Evolutionary conservation across 306 rosid species (phyloP).

Genomic region (Senna tora): DNA sequence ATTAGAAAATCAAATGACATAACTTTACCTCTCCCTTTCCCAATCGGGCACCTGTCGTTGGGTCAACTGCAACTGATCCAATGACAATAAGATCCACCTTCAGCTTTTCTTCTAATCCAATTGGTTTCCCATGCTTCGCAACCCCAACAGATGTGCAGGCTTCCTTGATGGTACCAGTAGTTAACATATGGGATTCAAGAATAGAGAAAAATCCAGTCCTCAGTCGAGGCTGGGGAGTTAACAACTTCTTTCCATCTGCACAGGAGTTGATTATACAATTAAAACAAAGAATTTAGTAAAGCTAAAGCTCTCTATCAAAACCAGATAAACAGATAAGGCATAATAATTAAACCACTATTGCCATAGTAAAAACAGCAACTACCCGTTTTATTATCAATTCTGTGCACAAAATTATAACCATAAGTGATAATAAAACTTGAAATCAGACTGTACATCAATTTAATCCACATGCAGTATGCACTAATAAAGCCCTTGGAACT

Average conservation of each 20-base stretch:
- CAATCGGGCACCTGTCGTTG: slow-evolving; percentile 84
- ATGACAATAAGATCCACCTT: slow-evolving; percentile 84
- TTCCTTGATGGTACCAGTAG: slow-evolving; percentile 55
- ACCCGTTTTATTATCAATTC: background rate
- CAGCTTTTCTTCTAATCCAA: slow-evolving; percentile 81
- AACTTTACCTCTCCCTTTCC: slow-evolving; percentile 91
- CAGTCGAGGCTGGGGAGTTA: slow-evolving; percentile 89
- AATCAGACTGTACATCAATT: background rate
- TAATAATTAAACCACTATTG: background rate
- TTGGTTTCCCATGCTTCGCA: slow-evolving; percentile 77
- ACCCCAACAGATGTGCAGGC: slow-evolving; percentile 88
- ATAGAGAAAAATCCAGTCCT: slow-evolving; percentile 94
- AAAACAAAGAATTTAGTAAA: background rate
- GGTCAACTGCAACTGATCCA: slow-evolving; percentile 96
- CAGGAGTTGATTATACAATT: background rate
- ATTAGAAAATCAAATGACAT: slow-evolving; percentile 9
- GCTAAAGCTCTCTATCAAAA: background rate
- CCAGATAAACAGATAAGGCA: background rate
- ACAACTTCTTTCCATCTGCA: slow-evolving; percentile 76
- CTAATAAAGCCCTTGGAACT: background rate
- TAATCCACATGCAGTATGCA: background rate
- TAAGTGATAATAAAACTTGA: background rate
- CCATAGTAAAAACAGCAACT: background rate
- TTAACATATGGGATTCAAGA: slow-evolving; percentile 56
- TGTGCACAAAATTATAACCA: background rate